Evolutionary conservation across 805 yeast genomes (phyloP).

Genomic region (Ogataea parapolymorpha): DNA sequence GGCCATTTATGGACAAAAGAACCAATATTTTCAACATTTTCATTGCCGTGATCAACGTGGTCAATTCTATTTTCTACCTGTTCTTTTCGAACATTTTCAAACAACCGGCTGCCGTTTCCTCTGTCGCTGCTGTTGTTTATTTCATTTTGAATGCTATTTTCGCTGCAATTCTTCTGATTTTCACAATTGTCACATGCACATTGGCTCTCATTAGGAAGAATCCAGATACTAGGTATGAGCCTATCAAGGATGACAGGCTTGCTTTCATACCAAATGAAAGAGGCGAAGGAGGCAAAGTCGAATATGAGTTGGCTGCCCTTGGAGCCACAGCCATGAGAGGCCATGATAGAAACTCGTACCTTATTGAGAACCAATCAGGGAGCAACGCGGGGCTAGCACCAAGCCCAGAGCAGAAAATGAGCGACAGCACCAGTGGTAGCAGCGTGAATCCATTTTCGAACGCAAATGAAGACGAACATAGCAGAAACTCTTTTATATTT

Average conservation of each 20-base stretch:
- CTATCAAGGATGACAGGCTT: slow-evolving; percentile 93
- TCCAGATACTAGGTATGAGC: slow-evolving; percentile 94
- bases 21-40: slow-evolving; percentile 92
- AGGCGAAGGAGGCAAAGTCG: slow-evolving; percentile 37
- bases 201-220: slow-evolving; percentile 82
- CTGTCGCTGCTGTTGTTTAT: slow-evolving; percentile 87
- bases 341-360: slow-evolving; percentile 43
- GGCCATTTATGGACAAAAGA: slow-evolving; percentile 93
- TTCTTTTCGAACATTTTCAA: slow-evolving; percentile 83
- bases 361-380: slow-evolving; percentile 24
- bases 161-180: slow-evolving; percentile 74
- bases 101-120: slow-evolving; percentile 84
- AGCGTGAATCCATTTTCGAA: slow-evolving; percentile 20
- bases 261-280: slow-evolving; percentile 74
- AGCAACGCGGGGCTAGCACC: slow-evolving; percentile 26
- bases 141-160: slow-evolving; percentile 87
- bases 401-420: slow-evolving; percentile 20
- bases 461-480: slow-evolving; percentile 16
- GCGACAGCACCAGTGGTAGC: slow-evolving; percentile 12
- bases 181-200: slow-evolving; percentile 84
- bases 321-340: slow-evolving; percentile 70
- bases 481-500: slow-evolving; percentile 19
- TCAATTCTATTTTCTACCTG: slow-evolving; percentile 82
- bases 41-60: slow-evolving; percentile 71
- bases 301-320: slow-evolving; percentile 66